These are phyloP conservation scores for Ceratocystis variospora DNA, from an alignment of 2,329 filamentous ascomycete genomes.

Conservation along the genomic window DNA sequence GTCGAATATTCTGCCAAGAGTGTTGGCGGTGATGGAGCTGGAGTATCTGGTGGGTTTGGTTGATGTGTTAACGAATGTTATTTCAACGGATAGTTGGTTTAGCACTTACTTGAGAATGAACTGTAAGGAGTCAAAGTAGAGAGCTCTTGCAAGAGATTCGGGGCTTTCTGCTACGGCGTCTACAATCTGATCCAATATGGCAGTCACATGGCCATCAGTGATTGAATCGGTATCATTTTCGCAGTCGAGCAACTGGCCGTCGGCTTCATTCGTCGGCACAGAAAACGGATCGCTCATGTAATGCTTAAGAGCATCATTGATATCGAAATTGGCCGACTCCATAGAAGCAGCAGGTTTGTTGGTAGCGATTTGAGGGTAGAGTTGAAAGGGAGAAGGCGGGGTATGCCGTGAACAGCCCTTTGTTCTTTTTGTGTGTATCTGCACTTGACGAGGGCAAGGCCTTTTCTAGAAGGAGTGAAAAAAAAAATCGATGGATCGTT, in stretches of 20 bases:
- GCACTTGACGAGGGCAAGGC: background rate
- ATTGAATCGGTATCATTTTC: slow-evolving; percentile 81
- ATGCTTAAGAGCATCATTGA: slow-evolving; percentile 90
- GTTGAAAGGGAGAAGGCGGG: slow-evolving; percentile 4
- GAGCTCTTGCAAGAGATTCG: slow-evolving; percentile 66
- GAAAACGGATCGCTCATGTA: slow-evolving; percentile 86
- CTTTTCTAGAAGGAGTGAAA: background rate
- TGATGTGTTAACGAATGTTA: slow-evolving; percentile 32
- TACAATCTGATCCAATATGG: slow-evolving; percentile 77
- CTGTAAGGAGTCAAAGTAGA: slow-evolving; percentile 81
- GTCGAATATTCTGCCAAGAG: slow-evolving; percentile 85
- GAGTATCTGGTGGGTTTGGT: slow-evolving; percentile 61
- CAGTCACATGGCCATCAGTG: slow-evolving; percentile 65
- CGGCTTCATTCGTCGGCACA: slow-evolving; percentile 75
- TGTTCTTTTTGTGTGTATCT: background rate
- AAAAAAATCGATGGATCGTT: background rate
- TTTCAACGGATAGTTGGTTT: slow-evolving; percentile 34
- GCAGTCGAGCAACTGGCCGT: slow-evolving; percentile 71
- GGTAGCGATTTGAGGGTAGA: background rate
- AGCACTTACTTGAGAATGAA: slow-evolving; percentile 76
- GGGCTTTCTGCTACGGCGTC: slow-evolving; percentile 86
- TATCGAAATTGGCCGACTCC: slow-evolving; percentile 77
- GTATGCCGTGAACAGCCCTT: background rate
- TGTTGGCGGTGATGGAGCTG: slow-evolving; percentile 61
- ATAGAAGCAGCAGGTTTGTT: slow-evolving; percentile 31